phyloP scores from a whole-genome alignment of 2,329 filamentous ascomycete species.

The Hypoxylon sp. region DNA sequence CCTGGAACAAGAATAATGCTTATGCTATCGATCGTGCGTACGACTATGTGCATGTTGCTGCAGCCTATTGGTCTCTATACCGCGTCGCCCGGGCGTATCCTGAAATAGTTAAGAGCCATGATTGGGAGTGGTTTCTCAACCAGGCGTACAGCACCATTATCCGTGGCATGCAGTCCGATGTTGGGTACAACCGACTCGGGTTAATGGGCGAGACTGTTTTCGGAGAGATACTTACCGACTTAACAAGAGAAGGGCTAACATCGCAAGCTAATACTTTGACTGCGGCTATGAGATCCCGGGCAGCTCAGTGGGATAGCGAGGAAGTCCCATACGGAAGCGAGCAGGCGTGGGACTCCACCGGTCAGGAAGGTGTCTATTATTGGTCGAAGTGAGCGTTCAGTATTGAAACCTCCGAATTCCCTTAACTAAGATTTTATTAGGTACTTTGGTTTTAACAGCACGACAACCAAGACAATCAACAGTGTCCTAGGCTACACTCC shows the following conservation, averaged over 20 bases:
- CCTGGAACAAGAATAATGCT: conserved; percentile 65
- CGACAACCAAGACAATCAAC: conserved; percentile 65
- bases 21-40: conserved; percentile 68
- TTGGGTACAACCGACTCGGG: conserved; percentile 63
- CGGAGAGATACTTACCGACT: conserved; percentile 66
- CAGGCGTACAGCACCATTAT: conserved; percentile 68
- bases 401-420: neutral
- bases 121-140: conserved; percentile 69
- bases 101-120: conserved; percentile 57
- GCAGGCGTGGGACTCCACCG: conserved; percentile 75
- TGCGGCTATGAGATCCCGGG: conserved; percentile 64
- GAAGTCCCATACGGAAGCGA: conserved; percentile 72
- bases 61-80: conserved; percentile 71
- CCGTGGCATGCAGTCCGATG: conserved; percentile 57
- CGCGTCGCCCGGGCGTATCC: conserved; percentile 67
- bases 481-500: conserved; percentile 71
- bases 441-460: conserved; percentile 65
- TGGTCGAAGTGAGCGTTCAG: conserved; percentile 64
- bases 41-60: conserved; percentile 71
- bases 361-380: conserved; percentile 73
- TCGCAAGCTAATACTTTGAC: conserved; percentile 60
- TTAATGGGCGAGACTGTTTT: conserved; percentile 74
- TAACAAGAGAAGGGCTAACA: conserved; percentile 63
- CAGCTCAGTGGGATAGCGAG: conserved; percentile 65
- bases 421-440: conserved; percentile 40